Base-by-base conservation (phyloP, 148 eudicot species). In the Limonium bicolor region DNA sequence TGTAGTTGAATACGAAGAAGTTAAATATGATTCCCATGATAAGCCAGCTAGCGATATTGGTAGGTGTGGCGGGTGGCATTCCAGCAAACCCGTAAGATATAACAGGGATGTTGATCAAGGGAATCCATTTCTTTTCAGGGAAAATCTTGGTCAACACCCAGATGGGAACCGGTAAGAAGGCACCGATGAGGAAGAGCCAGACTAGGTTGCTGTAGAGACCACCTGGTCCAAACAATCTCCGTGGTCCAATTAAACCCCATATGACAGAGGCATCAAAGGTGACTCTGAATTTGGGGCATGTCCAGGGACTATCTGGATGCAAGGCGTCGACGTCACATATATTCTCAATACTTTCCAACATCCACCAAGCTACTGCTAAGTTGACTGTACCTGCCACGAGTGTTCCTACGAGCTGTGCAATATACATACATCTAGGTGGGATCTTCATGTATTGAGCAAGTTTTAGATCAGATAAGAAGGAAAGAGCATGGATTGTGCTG, bases 391-490 rank as follows among this genome's bases (percentile, higher is more conserved):
- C 95, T 28, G 99, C 68, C 20, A 85, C 79, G 34, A 92, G 56
- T 7, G 99, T 85, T 34, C 82, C 99, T 5, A 64, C 99, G 5
- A 85, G 74, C 95, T 90, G 81, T n/a, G 88, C 94, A 19, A 71
- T 65, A 59, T 66, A 92, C 99, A 92, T 92, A 74, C 71, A 52
- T 20, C 99, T 76, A 3, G 99, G 99, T 3, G 99, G 99, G 29
- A 92, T 92, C 56, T 92, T 92, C 99, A 92, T 92, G 82, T 92
- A 92, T 58, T 92, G n/a, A 7, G 95, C 99, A 3, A 92, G 94
- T 62, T 92, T 92, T 31, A 92, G 99, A 61, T 92, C 99, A 4
- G 95, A 68, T 28, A 92, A 55, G 60, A 92, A 92, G 4, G 95
- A 63, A 20, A 92, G 80, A 36, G 99, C 99, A 42, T 92, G 95